Evolutionary conservation across 2,329 filamentous ascomycete genomes (phyloP), one percentile per base, ranked within the genome.

Genomic region (Helotiales sp.): DNA sequence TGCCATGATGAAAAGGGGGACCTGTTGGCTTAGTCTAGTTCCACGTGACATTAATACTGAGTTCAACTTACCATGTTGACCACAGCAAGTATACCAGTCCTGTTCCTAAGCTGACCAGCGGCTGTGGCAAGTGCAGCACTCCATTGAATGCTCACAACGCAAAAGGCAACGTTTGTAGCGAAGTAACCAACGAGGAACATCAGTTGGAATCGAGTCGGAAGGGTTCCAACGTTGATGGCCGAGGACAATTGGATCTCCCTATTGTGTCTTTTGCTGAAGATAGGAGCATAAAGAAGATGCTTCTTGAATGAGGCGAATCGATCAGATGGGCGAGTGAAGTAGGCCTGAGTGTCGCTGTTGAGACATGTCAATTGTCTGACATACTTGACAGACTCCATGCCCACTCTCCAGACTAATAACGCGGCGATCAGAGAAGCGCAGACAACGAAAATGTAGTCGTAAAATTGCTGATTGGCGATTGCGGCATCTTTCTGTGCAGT

Each of bases 151-250:
- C 81, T 80, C 38, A 85, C 77, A 51, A 89, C 77, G 70, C 89
- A 93, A 75, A 95, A 96, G 8, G 85, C 85, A 40, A 93, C 71
- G 69, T 96, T 96, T 58, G 84, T 86, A 3, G 77, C 76, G n/a
- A 90, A 74, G 70, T 93, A 93, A 27, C 83, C 72, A 24, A 81
- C 50, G 17, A 96, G 76, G 67, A 95, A 79, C 51, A 90, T 70
- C 10, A 86, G 82, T 71, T 96, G 90, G 67, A 93, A 86, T 50
- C 91, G 79, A n/a, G 88, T 89, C 0, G 91, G 91, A 17, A 96
- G 76, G 0, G 90, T 93, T 62, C 91, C 89, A 54, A 91, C 84
- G 64, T 86, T 86, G 69, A 90, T 74, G 7, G 86, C 87, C 17
- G 78, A 79, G 22, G 85, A 87, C 13, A 92, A 74, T 68, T 88